Evolutionary conservation across 768 basidiomycete species (phyloP), one percentile per base, ranked within the genome.

Genomic region (Termitomyces sp.): DNA sequence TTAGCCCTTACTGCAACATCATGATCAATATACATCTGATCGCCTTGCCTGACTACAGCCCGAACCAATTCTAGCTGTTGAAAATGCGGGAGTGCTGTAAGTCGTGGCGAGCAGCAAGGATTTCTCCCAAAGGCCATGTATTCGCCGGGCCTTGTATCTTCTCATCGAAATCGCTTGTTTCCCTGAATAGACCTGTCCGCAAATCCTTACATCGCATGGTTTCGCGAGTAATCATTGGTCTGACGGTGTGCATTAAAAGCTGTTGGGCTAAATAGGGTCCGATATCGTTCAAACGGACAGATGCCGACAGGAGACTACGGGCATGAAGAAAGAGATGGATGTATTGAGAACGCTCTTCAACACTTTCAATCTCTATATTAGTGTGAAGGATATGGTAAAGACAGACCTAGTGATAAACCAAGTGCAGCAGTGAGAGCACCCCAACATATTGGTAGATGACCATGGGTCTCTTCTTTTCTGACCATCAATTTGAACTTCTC

Each of bases 61-160:
- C n/a, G 47, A 45, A 35, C 23, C 41, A 22, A 40, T 52, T 61
- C 61, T 68, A 89, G 71, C 88, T 90, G 71, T 99, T 99, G 78
- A 99, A 99, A 60, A 98, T 93, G 56, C 95, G 81, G 41, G 93
- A 95, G 72, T 98, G 96, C 69, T 94, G 91, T 64, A 94, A 72
- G 72, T 98, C 96, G 69, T 99, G 97, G 55, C 97, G 78, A 38
- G 84, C 82, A 33, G 89, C 85, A 27, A 98, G 77, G 38, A 98
- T 88, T 72, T 99, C 97, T 16, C 94, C 95, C 18, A 99, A 69
- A 0, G 96, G 97, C 96, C 96, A 98, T 15, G 92, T 98, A 63
- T 86, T 94, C 35, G 88, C 87, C 4, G 95, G 94, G 0, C 85
- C 88, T 32, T 74, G 62, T 11, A 73, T 64, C 12, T 63, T 64